Percentiles rank a stretch among this genome's conserved stretches.
These are phyloP conservation scores for Beauveria pseudobassiana DNA, from an alignment of 2,329 filamentous ascomycete species.

Conservation along the genomic window DNA sequence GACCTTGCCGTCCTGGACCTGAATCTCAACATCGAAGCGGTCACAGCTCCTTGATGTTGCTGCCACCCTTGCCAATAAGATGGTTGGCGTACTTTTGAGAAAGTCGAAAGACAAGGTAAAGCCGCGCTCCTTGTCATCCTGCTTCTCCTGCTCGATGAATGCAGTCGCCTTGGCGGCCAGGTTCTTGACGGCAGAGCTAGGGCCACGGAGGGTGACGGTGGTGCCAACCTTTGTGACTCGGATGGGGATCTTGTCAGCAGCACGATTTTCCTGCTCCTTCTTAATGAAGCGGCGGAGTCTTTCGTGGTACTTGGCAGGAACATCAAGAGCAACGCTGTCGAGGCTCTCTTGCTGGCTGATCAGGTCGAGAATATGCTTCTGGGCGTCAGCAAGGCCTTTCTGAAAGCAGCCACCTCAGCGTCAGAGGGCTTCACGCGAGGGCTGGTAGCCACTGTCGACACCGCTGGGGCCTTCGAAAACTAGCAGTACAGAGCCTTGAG, in stretches of 20 bases:
- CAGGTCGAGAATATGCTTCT: constrained; percentile 48
- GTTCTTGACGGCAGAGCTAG: constrained; percentile 61
- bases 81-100: constrained; percentile 89
- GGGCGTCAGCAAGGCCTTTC: constrained; percentile 47
- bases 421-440: constrained; percentile 47
- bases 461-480: constrained; percentile 64
- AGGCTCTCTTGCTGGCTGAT: constrained; percentile 53
- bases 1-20: constrained; percentile 88
- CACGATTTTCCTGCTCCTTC: constrained; percentile 51
- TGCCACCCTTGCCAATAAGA: constrained; percentile 61
- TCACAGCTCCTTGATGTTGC: constrained; percentile 61
- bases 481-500: constrained; percentile 56
- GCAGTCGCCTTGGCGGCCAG: constrained; percentile 65
- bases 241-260: constrained; percentile 51
- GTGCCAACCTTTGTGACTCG: constrained; percentile 52
- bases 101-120: constrained; percentile 85
- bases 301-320: constrained; percentile 56
- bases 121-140: constrained; percentile 88
- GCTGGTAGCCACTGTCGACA: constrained; percentile 38
- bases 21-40: constrained; percentile 66
- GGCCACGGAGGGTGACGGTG: constrained; percentile 68
- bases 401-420: constrained; percentile 46
- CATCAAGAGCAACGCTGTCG: constrained; percentile 43
- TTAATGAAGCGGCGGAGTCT: constrained; percentile 57
- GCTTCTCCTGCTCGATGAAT: constrained; percentile 81